Base-by-base conservation (phyloP, 306 rosid species). In the Cucumis cinereus region DNA sequence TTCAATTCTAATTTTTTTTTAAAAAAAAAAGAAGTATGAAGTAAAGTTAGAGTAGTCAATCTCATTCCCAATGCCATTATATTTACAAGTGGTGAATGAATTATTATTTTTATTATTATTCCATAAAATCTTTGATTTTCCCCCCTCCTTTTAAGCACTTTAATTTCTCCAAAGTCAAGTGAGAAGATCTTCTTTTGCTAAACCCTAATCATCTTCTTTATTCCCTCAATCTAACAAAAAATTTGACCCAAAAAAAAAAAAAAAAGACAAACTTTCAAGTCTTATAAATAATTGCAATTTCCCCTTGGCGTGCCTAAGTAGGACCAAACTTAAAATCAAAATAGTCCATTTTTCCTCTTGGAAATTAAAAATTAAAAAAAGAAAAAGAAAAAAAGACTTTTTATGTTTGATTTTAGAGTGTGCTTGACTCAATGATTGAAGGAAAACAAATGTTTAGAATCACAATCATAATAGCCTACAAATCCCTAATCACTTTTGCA, bases 341-440 rank as follows among this genome's bases (percentile, higher is more conserved):
- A 43, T 69, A 23, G 56, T 68, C 10, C n/a, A 12, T 43, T 12
- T 68, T 7, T 8, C 1, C 9, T 41, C 9, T 41, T 41, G 8
- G n/a, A n/a, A n/a, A n/a, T n/a, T n/a, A n/a, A n/a, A n/a, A n/a
- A n/a, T 36, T 36, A 23, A 4, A 5, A 59, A 26, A 59, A 14
- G 2, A 59, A 6, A 26, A 16, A 50, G 1, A 0, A 17, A 52
- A 15, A 50, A 16, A 16, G 0, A 0, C 13, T 7, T 4, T 68
- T 68, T 2, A 70, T 20, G 1, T 45, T 45, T 41, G 74, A 69
- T 70, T 64, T 36, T 13, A 70, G 75, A 47, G 75, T 70, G 75
- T 69, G 75, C 75, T 69, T 45, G 75, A 69, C 75, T 69, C 38
- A 45, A 69, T 69, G 38, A 69, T 69, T 69, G 75, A 69, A 45